These are phyloP conservation scores for Exophiala bonariae DNA, from an alignment of 2,329 filamentous ascomycete species.

Conservation along the genomic window DNA sequence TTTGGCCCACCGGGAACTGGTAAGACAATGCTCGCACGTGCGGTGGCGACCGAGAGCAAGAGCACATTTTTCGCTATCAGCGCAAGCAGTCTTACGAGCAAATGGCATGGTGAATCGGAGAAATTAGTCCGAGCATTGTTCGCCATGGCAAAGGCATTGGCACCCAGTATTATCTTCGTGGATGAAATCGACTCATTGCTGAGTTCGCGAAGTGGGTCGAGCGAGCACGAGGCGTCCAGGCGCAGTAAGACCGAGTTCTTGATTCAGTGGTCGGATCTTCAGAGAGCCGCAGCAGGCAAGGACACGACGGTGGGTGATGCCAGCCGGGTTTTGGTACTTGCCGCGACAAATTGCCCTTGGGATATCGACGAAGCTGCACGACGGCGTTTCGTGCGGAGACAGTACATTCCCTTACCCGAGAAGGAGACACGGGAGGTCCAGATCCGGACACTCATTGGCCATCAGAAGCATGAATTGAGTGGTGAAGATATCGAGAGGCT, in stretches of 20 bases:
- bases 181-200: slow-evolving; percentile 96
- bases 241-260: slow-evolving; percentile 97
- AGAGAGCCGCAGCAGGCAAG: slow-evolving; percentile 83
- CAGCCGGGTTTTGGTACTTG: slow-evolving; percentile 85
- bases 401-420: slow-evolving; percentile 95
- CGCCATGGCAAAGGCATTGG: slow-evolving; percentile 79
- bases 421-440: slow-evolving; percentile 77
- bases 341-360: slow-evolving; percentile 95
- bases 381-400: slow-evolving; percentile 83
- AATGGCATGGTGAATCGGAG: slow-evolving; percentile 94
- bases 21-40: slow-evolving; percentile 95
- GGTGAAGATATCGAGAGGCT: slow-evolving; percentile 71
- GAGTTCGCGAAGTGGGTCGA: slow-evolving; percentile 71
- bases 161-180: slow-evolving; percentile 96
- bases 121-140: slow-evolving; percentile 94
- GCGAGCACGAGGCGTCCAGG: slow-evolving; percentile 89
- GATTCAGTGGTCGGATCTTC: slow-evolving; percentile 94
- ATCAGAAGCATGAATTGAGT: slow-evolving; percentile 80
- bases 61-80: slow-evolving; percentile 98
- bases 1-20: slow-evolving; percentile 98
- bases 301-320: slow-evolving; percentile 66
- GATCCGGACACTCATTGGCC: slow-evolving; percentile 73
- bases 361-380: slow-evolving; percentile 95
- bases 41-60: slow-evolving; percentile 89
- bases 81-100: slow-evolving; percentile 89